Base-by-base conservation (phyloP, 1,284 basidiomycete genomes). In the Crepidotus sp. region DNA sequence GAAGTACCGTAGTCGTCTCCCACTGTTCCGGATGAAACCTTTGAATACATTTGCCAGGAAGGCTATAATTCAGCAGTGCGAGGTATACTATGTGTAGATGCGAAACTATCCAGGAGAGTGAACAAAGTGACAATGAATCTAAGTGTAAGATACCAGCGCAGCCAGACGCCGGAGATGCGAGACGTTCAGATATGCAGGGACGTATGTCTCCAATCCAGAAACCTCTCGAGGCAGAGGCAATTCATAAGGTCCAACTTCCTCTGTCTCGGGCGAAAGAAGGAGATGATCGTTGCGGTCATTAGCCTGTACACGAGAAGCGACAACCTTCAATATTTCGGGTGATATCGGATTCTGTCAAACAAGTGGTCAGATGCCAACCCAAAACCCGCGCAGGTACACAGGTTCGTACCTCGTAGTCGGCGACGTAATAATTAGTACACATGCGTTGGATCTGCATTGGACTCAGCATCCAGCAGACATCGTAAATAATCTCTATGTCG, bases 381-480 rank as follows among this genome's bases (percentile, higher is more conserved):
- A 7, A 40, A 4, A 22, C 6, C n/a, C 14, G 6, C 14, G 6
- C 9, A 26, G 14, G 21, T 17, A 27, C 19, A 7, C 8, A 21
- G 14, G 9, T 3, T 49, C 70, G 45, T 55, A 89, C 89, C 76
- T 97, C 92, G 62, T 96, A 97, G 67, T 98, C 96, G 36, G 96
- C 96, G 49, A 96, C 94, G 59, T 96, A 95, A 70, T 98, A 98
- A 66, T 96, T 94, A 49, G 86, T 87, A 67, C 95, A 96, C 77
- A 97, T 91, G 59, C 95, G 88, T 69, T 98, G 96, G 57, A 99
- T 98, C 65, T 99, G 96, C 61, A 95, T 95, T 0, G 96, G 96
- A 48, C 93, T 98, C 42, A 99, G 73, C 84, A 99, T 98, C 96
- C 96, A 98, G 73, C 94, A 98, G 44, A 98, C 95, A 61, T 96